Base-by-base conservation (phyloP, 2,329 filamentous ascomycete species). In the Pseudopithomyces chartarum region DNA sequence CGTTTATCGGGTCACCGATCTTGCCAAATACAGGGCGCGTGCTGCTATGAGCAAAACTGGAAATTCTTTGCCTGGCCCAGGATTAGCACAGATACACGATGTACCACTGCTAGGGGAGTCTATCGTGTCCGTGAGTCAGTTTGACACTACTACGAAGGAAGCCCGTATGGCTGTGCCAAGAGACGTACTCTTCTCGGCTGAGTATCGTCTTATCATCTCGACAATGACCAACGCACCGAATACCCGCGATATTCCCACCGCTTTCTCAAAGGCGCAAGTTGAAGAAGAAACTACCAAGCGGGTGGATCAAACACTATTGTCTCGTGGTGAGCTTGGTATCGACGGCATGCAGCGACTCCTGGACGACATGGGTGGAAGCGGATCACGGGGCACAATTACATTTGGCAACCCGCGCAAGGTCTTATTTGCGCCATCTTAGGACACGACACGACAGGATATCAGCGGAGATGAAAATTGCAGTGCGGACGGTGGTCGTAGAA, bases 331-430 rank as follows among this genome's bases (percentile, higher is more conserved):
- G 55, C 75, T 82, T 8, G 80, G 81, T 58, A 64, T 82, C 15
- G 78, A 77, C 32, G 80, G 80, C 8, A 78, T 82, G 73, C 77
- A 81, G 54, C 71, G 79, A 47, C 63, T 82, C 61, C 74, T 83
- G 1, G 72, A 75, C 3, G 62, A 62, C 32, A 73, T 76, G 68
- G 71, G 73, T 36, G 61, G 63, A 36, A 64, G 55, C 48, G 61
- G 57, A 3, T 56, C 65, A 19, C 66, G 63, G 52, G 69, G 53
- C 42, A 23, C 19, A 3, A 33, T 74, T 45, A 65, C 65, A 8
- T 61, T 71, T 38, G 70, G 69, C 7, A 71, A 70, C 22, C 70
- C 70, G 22, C 62, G 73, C 20, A 74, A 70, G 54, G 73, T 76
- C 20, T 59, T 75, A 3, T 76, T 76, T 54, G 71, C 72, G 10